phyloP scores from a whole-genome alignment of 2,329 filamentous ascomycete genomes.

The Cladosporium sp. region DNA sequence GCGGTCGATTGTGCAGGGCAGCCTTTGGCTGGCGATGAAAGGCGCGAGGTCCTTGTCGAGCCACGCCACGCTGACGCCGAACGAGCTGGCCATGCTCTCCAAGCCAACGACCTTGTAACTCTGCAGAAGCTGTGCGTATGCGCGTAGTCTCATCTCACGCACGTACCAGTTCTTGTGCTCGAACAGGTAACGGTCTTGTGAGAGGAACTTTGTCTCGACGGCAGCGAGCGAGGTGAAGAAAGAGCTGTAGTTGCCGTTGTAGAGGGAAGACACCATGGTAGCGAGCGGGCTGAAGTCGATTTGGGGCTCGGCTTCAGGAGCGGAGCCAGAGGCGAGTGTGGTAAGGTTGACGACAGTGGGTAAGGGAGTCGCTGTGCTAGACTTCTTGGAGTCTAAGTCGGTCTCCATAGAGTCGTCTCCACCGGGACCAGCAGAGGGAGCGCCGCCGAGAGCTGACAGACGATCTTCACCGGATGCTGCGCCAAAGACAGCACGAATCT shows the following conservation, averaged over 20 bases:
- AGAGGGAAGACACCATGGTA: constrained; percentile 84
- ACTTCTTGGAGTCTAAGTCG: constrained; percentile 28
- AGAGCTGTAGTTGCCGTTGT: constrained; percentile 88
- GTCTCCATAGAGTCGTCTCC: constrained; percentile 66
- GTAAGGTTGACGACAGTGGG: constrained; percentile 85
- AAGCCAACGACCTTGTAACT: constrained; percentile 97
- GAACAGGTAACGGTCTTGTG: constrained; percentile 88
- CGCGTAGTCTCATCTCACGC: constrained; percentile 93
- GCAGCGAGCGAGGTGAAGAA: constrained; percentile 89
- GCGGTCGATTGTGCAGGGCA: constrained; percentile 95
- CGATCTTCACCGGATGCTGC: constrained; percentile 74
- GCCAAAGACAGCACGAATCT: constrained; percentile 96
- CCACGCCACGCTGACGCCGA: constrained; percentile 95
- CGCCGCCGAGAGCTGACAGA: constrained; percentile 76
- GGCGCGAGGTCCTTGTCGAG: constrained; percentile 92
- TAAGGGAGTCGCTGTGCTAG: constrained; percentile 46
- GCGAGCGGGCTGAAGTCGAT: constrained; percentile 89
- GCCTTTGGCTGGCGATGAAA: constrained; percentile 92
- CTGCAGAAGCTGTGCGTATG: constrained; percentile 95
- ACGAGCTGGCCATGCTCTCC: constrained; percentile 94
- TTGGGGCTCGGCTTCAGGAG: constrained; percentile 63
- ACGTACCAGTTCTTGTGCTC: constrained; percentile 98
- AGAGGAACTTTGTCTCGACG: constrained; percentile 92
- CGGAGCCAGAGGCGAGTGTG: constrained; percentile 66
- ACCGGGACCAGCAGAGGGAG: constrained; percentile 76